Evolutionary conservation across 2,329 filamentous ascomycete genomes (phyloP).

Genomic region (Metarhizium album): DNA sequence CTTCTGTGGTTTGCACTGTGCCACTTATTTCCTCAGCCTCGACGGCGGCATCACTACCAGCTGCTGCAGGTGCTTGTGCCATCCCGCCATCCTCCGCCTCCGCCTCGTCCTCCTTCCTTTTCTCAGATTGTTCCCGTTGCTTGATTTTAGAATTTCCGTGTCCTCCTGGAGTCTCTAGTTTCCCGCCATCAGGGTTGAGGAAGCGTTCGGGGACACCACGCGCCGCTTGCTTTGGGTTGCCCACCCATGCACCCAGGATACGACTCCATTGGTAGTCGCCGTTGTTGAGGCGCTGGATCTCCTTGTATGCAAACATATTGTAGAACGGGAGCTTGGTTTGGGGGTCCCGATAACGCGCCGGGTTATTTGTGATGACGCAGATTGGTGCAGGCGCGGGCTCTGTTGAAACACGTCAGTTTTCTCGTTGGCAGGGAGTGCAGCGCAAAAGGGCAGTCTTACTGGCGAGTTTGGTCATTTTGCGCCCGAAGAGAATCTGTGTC

Average conservation of each 20-base stretch:
- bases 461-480: conserved; percentile 45
- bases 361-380: conserved; percentile 75
- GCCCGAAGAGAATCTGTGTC: conserved; percentile 47
- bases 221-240: conserved; percentile 52
- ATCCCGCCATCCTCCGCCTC: too few relatives aligned
- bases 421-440: neutral
- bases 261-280: conserved; percentile 76
- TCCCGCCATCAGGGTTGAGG: conserved; percentile 24
- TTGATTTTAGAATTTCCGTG: conserved; percentile 12
- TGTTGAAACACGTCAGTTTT: conserved; percentile 14
- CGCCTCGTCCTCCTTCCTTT: neutral
- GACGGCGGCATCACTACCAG: neutral
- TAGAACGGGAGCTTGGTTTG: conserved; percentile 73
- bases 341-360: conserved; percentile 76
- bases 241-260: conserved; percentile 74
- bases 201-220: conserved; percentile 76
- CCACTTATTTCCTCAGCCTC: neutral
- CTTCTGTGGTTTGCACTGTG: neutral
- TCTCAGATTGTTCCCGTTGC: conserved; percentile 12
- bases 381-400: conserved; percentile 42
- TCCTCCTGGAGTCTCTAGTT: neutral
- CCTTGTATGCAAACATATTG: conserved; percentile 68
- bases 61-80: neutral
- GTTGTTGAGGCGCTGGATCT: conserved; percentile 63
- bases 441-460: conserved; percentile 29